phyloP scores from a whole-genome alignment of 2,329 filamentous ascomycete species.

The Ascomycota sp. region DNA sequence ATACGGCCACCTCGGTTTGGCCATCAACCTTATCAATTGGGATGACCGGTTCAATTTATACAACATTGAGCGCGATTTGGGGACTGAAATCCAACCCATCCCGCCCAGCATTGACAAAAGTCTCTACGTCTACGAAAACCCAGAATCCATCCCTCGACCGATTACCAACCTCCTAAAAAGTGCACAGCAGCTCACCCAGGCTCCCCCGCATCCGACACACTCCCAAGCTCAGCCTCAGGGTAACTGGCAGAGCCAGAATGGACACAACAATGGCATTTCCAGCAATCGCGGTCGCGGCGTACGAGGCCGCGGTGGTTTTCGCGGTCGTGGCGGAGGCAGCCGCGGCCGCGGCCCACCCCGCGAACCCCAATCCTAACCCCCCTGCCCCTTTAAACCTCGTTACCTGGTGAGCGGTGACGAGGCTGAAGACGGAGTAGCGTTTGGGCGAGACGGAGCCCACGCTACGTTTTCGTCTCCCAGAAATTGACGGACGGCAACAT shows the following conservation, averaged over 20 bases:
- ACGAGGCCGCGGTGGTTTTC: conserved; percentile 17
- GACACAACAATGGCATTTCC: conserved; percentile 16
- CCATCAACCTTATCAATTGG: conserved; percentile 99
- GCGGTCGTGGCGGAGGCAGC: conserved; percentile 14
- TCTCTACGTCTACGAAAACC: conserved; percentile 93
- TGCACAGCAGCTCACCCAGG: conserved; percentile 12
- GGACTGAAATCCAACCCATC: conserved; percentile 95
- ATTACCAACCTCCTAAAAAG: conserved; percentile 26
- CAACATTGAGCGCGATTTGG: conserved; percentile 92
- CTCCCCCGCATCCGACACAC: conserved; percentile 4
- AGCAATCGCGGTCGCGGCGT: conserved; percentile 12
- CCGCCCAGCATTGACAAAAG: conserved; percentile 89
- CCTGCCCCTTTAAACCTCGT: conserved; percentile 4
- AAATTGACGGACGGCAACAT: conserved; percentile 7
- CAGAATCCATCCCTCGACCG: conserved; percentile 82
- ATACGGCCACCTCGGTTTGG: conserved; percentile 89
- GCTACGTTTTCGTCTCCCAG: not conserved
- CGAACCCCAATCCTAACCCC: conserved; percentile 14
- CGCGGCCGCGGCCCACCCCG: conserved; percentile 16
- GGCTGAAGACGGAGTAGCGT: conserved; percentile 1
- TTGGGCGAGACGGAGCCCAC: conserved; percentile 1
- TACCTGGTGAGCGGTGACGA: conserved; percentile 6
- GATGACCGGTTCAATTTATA: conserved; percentile 97
- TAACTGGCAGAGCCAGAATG: conserved; percentile 21
- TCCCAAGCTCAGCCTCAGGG: conserved; percentile 11